Percentiles rank a stretch among this genome's conserved stretches.
These are phyloP conservation scores for Chenopodium formosanum DNA, from an alignment of 148 eudicot genomes.

Conservation along the genomic window DNA sequence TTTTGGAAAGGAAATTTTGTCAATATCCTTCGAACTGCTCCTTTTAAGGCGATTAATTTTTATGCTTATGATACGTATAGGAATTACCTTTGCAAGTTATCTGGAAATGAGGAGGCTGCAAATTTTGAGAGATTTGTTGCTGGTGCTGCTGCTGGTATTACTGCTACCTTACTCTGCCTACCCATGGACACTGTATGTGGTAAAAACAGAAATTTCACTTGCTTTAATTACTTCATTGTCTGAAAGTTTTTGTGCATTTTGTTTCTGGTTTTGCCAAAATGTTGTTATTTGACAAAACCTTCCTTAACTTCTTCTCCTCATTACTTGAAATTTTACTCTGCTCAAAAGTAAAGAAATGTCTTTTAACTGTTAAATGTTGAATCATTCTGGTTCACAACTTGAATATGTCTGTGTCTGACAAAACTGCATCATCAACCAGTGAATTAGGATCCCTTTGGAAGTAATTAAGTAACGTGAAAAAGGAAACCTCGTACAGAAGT, in stretches of 20 bases:
- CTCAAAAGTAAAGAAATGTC: background rate
- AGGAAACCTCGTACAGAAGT: background rate
- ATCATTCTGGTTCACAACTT: constrained; percentile 1
- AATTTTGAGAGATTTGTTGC: constrained; percentile 90
- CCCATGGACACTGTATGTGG: constrained; percentile 95
- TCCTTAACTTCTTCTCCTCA: background rate
- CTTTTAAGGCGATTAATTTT: constrained; percentile 90
- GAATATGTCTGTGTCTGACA: background rate
- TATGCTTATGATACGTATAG: constrained; percentile 93
- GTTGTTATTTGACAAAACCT: background rate
- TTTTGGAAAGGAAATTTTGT: constrained; percentile 99
- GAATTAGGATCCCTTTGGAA: background rate
- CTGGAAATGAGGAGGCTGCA: constrained; percentile 81
- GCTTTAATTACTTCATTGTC: background rate
- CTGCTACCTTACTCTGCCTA: constrained; percentile 90
- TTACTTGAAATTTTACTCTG: background rate
- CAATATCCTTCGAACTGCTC: constrained; percentile 93
- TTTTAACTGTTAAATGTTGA: background rate
- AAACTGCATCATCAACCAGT: background rate
- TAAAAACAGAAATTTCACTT: constrained; percentile 12
- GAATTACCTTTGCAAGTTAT: constrained; percentile 58
- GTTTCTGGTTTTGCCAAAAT: background rate
- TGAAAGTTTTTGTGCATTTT: background rate
- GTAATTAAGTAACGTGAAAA: background rate
- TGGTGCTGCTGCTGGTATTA: constrained; percentile 96